Base-by-base conservation (phyloP, 2,329 filamentous ascomycete species). In the Curvularia lunata region DNA sequence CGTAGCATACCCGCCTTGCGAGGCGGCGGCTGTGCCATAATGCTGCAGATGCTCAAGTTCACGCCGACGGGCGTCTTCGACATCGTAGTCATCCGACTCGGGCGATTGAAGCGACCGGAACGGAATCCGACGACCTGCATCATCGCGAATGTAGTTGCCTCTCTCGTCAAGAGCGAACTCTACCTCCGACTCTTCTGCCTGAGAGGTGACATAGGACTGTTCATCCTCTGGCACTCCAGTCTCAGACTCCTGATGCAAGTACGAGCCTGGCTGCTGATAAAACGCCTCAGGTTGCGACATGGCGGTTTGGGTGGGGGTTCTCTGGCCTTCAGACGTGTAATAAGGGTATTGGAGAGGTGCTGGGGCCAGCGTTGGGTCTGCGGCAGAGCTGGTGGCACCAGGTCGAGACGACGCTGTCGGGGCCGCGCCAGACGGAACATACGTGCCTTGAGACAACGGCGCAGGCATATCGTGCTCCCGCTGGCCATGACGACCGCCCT, bases 71-170 rank as follows among this genome's bases (percentile, higher is more conserved):
- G 83, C 82, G 34, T 82, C 82, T 47, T 80, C 76, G 16, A 82
- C 81, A 47, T 85, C 84, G 63, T 83, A 85, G 52, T 86, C 84
- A 45, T 86, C 84, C n/a, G 72, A 75, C 37, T 73, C 69, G 51
- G 67, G 71, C 21, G 69, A 69, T 27, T 69, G 74, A 10, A 75
- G 62, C 12, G 67, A 63, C 38, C 72, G 69, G 41, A 71, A 76
- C 18, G 75, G 74, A 3, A 78, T 64, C 32, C 73, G 74, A 45
- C 67, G 74, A 19, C 75, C 75, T 8, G 68, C 57, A 10, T 69
- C 67, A 54, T 78, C 74, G 32, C 73, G 71, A 18, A 78, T 69
- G 54, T 69, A 76, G 61, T 74, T 71, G n/a, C 75, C 75, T 38
- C 67, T 65, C 42, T 72, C 68, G 45, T 78, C 75, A 41, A 76